phyloP scores from a whole-genome alignment of 305 asterid genomes.

The Solanum hybrid region DNA sequence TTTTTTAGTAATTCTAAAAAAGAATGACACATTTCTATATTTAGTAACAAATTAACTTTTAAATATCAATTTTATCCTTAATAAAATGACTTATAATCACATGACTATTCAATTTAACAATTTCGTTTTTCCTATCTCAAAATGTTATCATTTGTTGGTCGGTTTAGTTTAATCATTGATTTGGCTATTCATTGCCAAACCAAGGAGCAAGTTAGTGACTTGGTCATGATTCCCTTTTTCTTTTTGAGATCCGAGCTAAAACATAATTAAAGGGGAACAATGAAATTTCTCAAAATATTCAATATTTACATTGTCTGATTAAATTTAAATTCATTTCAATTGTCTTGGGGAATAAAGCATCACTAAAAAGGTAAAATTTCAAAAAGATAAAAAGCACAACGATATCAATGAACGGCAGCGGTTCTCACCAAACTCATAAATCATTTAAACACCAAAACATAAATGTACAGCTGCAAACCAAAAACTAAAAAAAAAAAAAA shows the following conservation, averaged over 20 bases:
- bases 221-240: background rate
- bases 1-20: fast-evolving
- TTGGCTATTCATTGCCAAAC: background rate
- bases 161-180: background rate
- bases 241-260: background rate
- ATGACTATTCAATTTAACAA: background rate
- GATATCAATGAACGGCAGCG: background rate
- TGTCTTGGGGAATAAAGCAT: fast-evolving
- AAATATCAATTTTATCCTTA: background rate
- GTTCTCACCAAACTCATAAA: background rate
- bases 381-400: background rate
- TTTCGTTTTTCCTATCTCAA: background rate
- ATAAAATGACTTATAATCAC: background rate
- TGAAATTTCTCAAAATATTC: background rate
- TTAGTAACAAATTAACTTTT: background rate
- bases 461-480: background rate
- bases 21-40: background rate
- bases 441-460: background rate
- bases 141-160: background rate
- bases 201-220: background rate
- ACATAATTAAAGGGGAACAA: background rate
- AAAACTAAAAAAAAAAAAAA: background rate
- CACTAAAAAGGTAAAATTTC: too few relatives aligned
- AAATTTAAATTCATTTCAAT: too few relatives aligned
- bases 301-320: too few relatives aligned